Conservation (phyloP, 2,329 filamentous ascomycete genomes). For the Cordyceps cicadae region DNA sequence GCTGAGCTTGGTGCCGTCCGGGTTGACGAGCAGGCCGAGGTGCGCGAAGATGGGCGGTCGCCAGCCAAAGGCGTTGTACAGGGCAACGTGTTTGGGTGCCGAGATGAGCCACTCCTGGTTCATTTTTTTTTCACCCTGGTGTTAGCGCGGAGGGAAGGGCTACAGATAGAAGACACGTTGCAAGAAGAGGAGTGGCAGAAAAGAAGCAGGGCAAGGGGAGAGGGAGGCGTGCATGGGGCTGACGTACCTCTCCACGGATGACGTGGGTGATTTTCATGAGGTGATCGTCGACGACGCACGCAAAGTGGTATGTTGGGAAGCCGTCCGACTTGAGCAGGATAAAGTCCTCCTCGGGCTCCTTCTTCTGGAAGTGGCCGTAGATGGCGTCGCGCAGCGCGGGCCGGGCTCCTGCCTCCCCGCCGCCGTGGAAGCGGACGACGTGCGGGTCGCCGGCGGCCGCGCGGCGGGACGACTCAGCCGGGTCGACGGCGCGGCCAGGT, state of each 20-base stretch:
- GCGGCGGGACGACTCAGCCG: conserved; percentile 60
- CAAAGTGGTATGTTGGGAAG: conserved; percentile 91
- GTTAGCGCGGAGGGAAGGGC: background rate
- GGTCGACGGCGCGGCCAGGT: conserved; percentile 64
- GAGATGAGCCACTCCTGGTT: conserved; percentile 82
- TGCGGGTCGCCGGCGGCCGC: conserved; percentile 62
- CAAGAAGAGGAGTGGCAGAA: too few relatives aligned
- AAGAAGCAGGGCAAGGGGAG: background rate
- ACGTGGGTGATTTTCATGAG: conserved; percentile 95
- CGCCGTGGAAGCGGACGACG: conserved; percentile 67
- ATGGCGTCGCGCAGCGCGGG: conserved; percentile 68
- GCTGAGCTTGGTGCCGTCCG: conserved; percentile 68
- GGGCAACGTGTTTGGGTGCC: conserved; percentile 62
- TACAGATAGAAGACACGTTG: background rate
- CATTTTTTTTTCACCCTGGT: background rate
- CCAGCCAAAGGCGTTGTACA: conserved; percentile 77
- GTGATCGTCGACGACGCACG: conserved; percentile 94
- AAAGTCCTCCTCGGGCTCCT: conserved; percentile 62
- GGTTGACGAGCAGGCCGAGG: conserved; percentile 64
- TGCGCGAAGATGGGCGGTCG: conserved; percentile 67
- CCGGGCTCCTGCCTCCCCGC: conserved; percentile 35
- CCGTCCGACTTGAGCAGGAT: conserved; percentile 88
- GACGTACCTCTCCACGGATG: conserved; percentile 59
- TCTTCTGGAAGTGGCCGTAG: conserved; percentile 59
- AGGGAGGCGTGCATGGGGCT: background rate